Conservation (phyloP, 2,329 filamentous ascomycete genomes). For the Xylaria arbuscula region DNA sequence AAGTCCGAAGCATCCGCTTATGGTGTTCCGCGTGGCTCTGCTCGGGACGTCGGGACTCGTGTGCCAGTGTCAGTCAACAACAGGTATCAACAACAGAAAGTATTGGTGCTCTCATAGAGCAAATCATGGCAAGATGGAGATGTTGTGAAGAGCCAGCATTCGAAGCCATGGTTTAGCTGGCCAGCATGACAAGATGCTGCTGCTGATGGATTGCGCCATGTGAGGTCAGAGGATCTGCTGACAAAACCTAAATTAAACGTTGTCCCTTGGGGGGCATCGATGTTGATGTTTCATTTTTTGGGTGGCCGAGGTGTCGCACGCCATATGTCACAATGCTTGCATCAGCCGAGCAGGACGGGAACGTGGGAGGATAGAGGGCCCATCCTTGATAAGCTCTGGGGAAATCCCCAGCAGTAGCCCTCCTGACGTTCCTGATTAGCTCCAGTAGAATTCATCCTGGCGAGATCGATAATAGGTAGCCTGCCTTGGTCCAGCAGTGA, state of each 20-base stretch:
- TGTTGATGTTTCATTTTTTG: slow-evolving; percentile 31
- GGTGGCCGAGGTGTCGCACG: slow-evolving; percentile 35
- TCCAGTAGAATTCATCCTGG: background rate
- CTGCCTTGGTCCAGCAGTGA: background rate
- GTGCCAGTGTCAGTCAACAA: slow-evolving; percentile 4
- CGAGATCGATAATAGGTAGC: slow-evolving; percentile 1
- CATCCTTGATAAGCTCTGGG: slow-evolving; percentile 5
- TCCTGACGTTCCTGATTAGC: background rate
- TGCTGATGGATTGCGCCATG: slow-evolving; percentile 38
- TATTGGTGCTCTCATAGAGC: background rate
- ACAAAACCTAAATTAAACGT: slow-evolving; percentile 27
- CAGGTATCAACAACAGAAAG: slow-evolving; percentile 5
- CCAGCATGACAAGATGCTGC: slow-evolving; percentile 13
- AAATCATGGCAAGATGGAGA: slow-evolving; percentile 15
- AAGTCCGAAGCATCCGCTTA: slow-evolving; percentile 27
- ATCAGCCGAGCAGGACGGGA: slow-evolving; percentile 27
- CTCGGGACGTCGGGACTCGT: background rate
- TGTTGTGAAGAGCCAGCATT: background rate
- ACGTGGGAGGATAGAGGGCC: background rate
- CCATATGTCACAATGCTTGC: slow-evolving; percentile 40
- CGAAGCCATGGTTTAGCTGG: background rate
- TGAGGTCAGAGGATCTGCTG: slow-evolving; percentile 35
- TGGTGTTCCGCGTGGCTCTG: background rate
- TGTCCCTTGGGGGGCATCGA: slow-evolving; percentile 15
- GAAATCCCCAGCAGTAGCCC: background rate